Evolutionary conservation across 129 eudicot species (phyloP).

Genomic region (Lonicera japonica): DNA sequence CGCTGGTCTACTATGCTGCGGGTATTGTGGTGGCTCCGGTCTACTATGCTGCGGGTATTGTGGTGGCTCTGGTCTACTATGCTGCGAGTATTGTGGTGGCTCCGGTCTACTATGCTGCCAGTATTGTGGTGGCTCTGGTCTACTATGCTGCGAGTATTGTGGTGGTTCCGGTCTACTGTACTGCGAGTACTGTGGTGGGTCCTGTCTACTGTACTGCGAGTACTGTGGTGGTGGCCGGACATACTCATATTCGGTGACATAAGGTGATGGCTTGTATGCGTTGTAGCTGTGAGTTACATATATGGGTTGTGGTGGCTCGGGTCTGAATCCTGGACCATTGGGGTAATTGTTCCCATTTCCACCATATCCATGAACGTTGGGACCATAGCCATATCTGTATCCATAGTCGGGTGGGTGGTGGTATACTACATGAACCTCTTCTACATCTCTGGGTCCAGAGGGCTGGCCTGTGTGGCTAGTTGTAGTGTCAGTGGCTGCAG

Average conservation of each 20-base stretch:
- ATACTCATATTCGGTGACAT: constrained; percentile 46
- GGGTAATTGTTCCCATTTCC: constrained; percentile 20
- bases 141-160: constrained; percentile 17
- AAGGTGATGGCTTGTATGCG: constrained; percentile 54
- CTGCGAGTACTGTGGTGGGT: constrained; percentile 27
- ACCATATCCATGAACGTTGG: constrained; percentile 23
- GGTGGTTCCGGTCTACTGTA: constrained; percentile 32
- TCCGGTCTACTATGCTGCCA: constrained; percentile 25
- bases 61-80: constrained; percentile 20
- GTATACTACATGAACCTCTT: constrained; percentile 53
- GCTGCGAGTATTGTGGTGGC: constrained; percentile 25
- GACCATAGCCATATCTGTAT: constrained; percentile 24
- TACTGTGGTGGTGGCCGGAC: constrained; percentile 34
- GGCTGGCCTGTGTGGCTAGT: constrained; percentile 32
- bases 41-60: constrained; percentile 14
- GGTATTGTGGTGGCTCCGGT: constrained; percentile 18
- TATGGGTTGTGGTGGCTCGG: constrained; percentile 24
- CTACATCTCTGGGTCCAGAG: constrained; percentile 28
- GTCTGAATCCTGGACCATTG: constrained; percentile 26
- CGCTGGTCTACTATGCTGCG: constrained; percentile 17
- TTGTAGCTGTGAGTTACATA: constrained; percentile 52
- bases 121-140: constrained; percentile 30
- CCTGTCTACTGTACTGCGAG: constrained; percentile 1
- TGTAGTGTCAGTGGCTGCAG: constrained; percentile 12
- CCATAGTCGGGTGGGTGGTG: constrained; percentile 60